Conservation (phyloP, 2,329 filamentous ascomycete genomes). For the Exophiala sideris region DNA sequence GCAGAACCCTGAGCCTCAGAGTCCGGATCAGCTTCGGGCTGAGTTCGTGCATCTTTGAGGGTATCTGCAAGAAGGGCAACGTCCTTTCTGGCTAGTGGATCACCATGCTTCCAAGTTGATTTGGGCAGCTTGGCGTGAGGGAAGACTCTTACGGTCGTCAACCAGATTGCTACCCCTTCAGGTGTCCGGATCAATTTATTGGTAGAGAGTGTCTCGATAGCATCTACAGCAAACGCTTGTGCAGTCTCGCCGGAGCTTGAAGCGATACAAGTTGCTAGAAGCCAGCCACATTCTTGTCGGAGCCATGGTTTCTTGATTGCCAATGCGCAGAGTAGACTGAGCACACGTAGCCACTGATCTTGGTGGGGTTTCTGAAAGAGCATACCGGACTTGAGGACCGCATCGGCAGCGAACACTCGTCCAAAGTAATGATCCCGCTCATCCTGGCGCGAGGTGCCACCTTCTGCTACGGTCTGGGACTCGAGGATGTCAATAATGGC, state of each 20-base stretch:
- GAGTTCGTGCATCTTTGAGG: constrained; percentile 62
- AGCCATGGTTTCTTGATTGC: constrained; percentile 84
- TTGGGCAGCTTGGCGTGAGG: constrained; percentile 62
- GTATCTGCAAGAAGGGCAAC: constrained; percentile 68
- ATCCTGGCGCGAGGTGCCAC: constrained; percentile 63
- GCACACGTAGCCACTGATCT: constrained; percentile 55
- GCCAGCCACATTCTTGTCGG: constrained; percentile 79
- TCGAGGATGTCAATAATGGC: constrained; percentile 52
- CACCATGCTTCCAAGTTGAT: constrained; percentile 68
- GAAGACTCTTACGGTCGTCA: constrained; percentile 64
- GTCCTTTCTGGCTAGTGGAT: constrained; percentile 69
- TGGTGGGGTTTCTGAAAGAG: constrained; percentile 59
- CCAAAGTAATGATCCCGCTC: constrained; percentile 82
- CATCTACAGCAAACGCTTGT: constrained; percentile 54
- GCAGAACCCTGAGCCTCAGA: constrained; percentile 51
- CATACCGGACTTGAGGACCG: constrained; percentile 74
- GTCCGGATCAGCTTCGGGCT: constrained; percentile 32
- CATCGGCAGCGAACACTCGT: constrained; percentile 80
- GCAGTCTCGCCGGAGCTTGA: neutral
- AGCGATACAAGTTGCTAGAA: constrained; percentile 54
- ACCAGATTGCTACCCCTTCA: constrained; percentile 86
- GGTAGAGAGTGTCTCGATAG: constrained; percentile 60
- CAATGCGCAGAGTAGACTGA: constrained; percentile 70
- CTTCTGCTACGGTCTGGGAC: constrained; percentile 50
- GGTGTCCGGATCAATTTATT: constrained; percentile 72